Evolutionary conservation across 441 rosid genomes (phyloP).

Genomic region (Gossypium davidsonii): DNA sequence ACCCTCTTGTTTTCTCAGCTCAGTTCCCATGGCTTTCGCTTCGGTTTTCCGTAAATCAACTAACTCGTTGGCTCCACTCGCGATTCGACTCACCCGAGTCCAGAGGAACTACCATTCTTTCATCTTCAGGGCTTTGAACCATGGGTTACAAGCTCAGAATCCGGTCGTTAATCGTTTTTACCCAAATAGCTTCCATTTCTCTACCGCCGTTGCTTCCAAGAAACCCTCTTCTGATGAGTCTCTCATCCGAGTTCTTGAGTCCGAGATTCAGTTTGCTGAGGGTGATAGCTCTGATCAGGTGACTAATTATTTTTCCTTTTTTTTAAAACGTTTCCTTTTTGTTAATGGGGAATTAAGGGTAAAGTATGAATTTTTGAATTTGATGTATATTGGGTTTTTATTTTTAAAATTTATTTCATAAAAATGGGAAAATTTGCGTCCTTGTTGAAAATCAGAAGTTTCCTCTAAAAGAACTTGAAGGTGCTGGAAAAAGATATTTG

Average conservation of each 20-base stretch:
- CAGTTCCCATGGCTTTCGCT: conserved; percentile 40
- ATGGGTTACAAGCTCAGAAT: conserved; percentile 5
- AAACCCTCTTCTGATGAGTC: conserved; percentile 39
- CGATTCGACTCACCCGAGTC: conserved; percentile 33
- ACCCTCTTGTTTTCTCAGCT: not conserved
- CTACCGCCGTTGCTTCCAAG: conserved; percentile 28
- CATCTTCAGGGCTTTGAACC: conserved; percentile 24
- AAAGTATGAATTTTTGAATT: not conserved
- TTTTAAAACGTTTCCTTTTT: not conserved
- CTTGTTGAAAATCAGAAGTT: too few species aligned
- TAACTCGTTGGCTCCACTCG: conserved; percentile 30
- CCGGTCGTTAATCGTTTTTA: conserved; percentile 19
- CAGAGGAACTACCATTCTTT: conserved; percentile 26
- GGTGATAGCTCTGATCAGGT: conserved; percentile 49
- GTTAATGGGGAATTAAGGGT: not conserved
- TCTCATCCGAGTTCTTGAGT: conserved; percentile 50
- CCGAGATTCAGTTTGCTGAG: conserved; percentile 58
- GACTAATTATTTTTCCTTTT: not conserved
- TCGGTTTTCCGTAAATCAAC: conserved; percentile 55
- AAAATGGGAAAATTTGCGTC: not conserved
- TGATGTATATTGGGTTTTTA: not conserved
- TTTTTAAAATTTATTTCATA: not conserved
- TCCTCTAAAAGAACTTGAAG: not conserved
- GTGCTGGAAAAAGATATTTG: too few species aligned
- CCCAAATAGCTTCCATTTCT: conserved; percentile 18